These are phyloP conservation scores for Penicillium occitanis DNA, from an alignment of 2,329 filamentous ascomycete species.

Conservation along the genomic window DNA sequence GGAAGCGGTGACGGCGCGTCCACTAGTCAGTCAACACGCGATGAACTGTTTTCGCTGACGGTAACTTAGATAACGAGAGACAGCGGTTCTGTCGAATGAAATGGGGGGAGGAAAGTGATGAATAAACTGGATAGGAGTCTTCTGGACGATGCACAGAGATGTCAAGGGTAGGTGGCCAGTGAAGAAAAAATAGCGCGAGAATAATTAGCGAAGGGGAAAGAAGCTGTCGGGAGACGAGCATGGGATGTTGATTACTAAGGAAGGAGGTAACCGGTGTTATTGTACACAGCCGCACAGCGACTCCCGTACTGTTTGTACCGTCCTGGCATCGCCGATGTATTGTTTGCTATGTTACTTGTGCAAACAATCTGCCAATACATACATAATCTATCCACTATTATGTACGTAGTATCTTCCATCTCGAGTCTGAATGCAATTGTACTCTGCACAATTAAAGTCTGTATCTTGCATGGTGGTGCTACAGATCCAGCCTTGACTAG, in stretches of 20 bases:
- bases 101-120: too few species aligned
- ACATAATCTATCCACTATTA: neutral
- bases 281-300: neutral
- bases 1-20: conserved; percentile 33
- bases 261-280: conserved; percentile 2
- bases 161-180: neutral
- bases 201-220: conserved; percentile 3
- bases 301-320: neutral
- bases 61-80: neutral
- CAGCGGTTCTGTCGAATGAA: neutral
- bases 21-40: conserved; percentile 22
- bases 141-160: neutral
- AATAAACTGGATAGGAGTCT: neutral
- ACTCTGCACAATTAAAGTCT: neutral
- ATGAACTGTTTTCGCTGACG: conserved; percentile 19
- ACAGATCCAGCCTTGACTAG: neutral
- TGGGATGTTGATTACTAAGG: conserved; percentile 3
- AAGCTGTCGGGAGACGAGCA: neutral
- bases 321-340: conserved; percentile 1
- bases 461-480: neutral
- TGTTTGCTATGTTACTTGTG: neutral
- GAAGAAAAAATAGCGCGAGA: neutral
- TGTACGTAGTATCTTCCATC: neutral
- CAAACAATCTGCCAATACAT: neutral
- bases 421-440: neutral